Evolutionary conservation across 192 early-diverging fungal genomes (phyloP).

Genomic region (Anaeromyces robustus): DNA sequence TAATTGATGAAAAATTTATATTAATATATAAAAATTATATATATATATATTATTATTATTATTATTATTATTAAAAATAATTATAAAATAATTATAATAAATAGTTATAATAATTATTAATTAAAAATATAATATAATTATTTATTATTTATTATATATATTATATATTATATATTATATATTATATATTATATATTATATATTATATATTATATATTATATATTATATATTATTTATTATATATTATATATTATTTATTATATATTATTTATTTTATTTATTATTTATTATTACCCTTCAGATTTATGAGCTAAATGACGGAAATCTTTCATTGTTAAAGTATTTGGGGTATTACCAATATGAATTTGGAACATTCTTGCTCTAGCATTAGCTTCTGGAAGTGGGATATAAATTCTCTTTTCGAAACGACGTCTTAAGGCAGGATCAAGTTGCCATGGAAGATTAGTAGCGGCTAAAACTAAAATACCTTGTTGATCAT

Average conservation of each 20-base stretch:
- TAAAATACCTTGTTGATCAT: conserved; percentile 86
- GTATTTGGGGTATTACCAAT: conserved; percentile 79
- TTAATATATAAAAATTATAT: too few species aligned
- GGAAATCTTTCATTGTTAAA: conserved; percentile 56
- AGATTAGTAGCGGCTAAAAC: conserved; percentile 95
- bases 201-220: too few species aligned
- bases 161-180: too few species aligned
- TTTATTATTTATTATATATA: too few species aligned
- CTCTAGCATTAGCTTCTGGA: conserved; percentile 73
- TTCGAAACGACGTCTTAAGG: conserved; percentile 90
- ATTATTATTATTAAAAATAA: too few species aligned
- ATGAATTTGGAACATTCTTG: conserved; percentile 83
- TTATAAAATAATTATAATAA: too few species aligned
- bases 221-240: too few species aligned
- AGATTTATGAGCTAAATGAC: conserved; percentile 57
- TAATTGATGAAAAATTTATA: not conserved
- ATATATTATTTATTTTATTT: too few species aligned
- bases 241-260: too few species aligned
- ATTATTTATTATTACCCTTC: conserved; percentile 55
- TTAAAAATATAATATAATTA: too few species aligned
- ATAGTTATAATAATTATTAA: too few species aligned
- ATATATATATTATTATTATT: not conserved
- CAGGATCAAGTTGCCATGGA: conserved; percentile 87
- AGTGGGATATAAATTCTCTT: conserved; percentile 97
- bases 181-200: too few species aligned